Base-by-base conservation (phyloP, 768 basidiomycete genomes). In the Mycena vulgaris region DNA sequence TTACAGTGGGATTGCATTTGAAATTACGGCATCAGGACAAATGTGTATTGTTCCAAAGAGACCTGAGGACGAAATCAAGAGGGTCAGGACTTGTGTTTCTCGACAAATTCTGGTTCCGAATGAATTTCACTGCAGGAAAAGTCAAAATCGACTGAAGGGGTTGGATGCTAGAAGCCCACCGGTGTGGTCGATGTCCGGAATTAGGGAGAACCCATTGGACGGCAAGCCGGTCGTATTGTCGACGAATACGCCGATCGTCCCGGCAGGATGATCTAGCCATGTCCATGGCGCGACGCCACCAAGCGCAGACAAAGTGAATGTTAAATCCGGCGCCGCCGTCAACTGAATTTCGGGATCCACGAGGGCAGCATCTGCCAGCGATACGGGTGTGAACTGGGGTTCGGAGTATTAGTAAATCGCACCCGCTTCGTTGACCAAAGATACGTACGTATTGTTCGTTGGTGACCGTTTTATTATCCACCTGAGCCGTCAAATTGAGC, bases 251-350 rank as follows among this genome's bases (percentile, higher is more conserved):
- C 89, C 89, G 1, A 89, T 79, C 0, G 87, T 89, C 21, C 87
- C 87, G 0, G 81, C 78, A 0, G 89, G 89, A 76, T 90, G 89
- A 62, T 90, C 89, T 1, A 90, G 78, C 89, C 89, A 90, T 9
- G 89, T 86, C 86, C 87, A 90, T 0, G 84, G 80, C 1, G 85
- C 88, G 6, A 90, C 89, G 1, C 89, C 89, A 16, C 86, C 85
- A 48, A 78, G 76, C 2, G 88, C 89, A 3, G 87, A 88, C 5
- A 90, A 75, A 2, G 83, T 86, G 74, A 90, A 89, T 0, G 83
- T 85, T 58, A 86, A 73, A 68, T 85, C 76, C 6, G 74, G 57
- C 0, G 73, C 67, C 16, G 75, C 63, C 0, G 75, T 80, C 7
- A 89, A 63, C 0, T 75, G 68, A 51, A 90, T 87, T 68, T 82